Evolutionary conservation across 140 eudicot species (phyloP).

Genomic region (Bidens hawaiensis): DNA sequence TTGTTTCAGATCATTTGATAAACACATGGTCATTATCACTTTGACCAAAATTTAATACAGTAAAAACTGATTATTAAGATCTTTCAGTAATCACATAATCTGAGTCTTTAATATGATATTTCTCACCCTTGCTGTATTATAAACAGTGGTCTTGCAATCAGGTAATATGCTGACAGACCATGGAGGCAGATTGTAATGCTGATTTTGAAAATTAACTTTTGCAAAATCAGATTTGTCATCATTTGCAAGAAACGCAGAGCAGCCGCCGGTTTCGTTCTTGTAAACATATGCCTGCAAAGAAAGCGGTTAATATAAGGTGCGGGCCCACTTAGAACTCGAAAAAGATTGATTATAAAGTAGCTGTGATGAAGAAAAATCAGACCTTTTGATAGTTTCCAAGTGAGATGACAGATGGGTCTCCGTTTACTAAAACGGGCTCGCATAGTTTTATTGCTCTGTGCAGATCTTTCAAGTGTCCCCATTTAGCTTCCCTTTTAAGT

Average conservation of each 20-base stretch:
- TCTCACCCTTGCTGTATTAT: constrained; percentile 97
- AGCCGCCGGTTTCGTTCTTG: constrained; percentile 60
- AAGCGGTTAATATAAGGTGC: neutral
- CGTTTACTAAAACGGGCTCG: constrained; percentile 81
- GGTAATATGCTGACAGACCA: constrained; percentile 98
- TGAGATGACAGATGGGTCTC: constrained; percentile 52
- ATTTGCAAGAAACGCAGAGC: constrained; percentile 97
- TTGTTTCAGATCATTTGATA: no score
- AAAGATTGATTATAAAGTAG: neutral
- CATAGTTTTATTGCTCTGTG: constrained; percentile 94
- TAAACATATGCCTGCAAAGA: constrained; percentile 76
- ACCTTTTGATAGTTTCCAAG: constrained; percentile 95
- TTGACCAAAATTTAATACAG: no score
- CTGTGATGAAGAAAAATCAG: neutral
- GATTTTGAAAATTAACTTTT: constrained; percentile 53
- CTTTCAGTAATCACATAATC: no score
- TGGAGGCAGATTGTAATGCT: constrained; percentile 87
- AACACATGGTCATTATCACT: no score
- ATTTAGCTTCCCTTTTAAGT: constrained; percentile 80
- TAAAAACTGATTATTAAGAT: no score
- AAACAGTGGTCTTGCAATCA: constrained; percentile 92
- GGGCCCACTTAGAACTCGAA: neutral
- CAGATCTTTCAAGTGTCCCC: constrained; percentile 96
- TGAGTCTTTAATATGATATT: neutral
- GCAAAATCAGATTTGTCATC: constrained; percentile 64